phyloP scores from a whole-genome alignment of 352 stramenopile species.

The Pythium brachiatum region DNA sequence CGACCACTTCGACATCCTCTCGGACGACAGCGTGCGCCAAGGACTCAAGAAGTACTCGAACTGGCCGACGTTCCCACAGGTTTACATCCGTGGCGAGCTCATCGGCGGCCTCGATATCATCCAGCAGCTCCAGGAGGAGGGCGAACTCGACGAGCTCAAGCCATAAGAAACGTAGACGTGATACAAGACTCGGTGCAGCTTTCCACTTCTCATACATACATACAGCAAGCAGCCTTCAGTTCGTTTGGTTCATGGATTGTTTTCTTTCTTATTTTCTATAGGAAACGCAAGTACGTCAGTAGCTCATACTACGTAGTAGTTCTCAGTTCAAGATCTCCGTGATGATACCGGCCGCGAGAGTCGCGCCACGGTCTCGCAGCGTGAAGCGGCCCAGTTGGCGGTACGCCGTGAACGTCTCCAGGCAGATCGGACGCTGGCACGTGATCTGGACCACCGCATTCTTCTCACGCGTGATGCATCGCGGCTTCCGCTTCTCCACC shows the following conservation, averaged over 20 bases:
- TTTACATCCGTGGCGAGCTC: slow-evolving; percentile 97
- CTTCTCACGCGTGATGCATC: slow-evolving; percentile 83
- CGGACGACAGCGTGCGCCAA: slow-evolving; percentile 95
- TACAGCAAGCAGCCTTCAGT: background rate
- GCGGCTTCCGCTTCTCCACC: slow-evolving; percentile 78
- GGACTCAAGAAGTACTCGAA: slow-evolving; percentile 97
- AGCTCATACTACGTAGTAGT: too few relatives aligned
- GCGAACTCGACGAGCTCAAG: slow-evolving; percentile 79
- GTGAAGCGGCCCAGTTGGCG: slow-evolving; percentile 82
- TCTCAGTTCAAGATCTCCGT: slow-evolving; percentile 72
- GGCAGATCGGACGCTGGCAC: slow-evolving; percentile 67
- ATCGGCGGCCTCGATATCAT: slow-evolving; percentile 98
- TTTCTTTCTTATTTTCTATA: slow-evolving; percentile 4
- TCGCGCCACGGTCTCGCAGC: slow-evolving; percentile 77
- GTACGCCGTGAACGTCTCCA: slow-evolving; percentile 80
- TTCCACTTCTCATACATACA: background rate
- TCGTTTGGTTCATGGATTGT: slow-evolving; percentile 4
- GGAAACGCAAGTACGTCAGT: background rate
- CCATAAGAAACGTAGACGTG: slow-evolving; percentile 33
- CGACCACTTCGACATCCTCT: slow-evolving; percentile 96
- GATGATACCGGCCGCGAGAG: slow-evolving; percentile 82
- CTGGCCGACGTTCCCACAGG: slow-evolving; percentile 98
- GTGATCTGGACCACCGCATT: slow-evolving; percentile 85
- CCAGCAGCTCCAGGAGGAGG: slow-evolving; percentile 93
- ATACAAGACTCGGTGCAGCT: background rate